These are phyloP conservation scores for Rhodomyrtus psidioides DNA, from an alignment of 441 rosid genomes.

Conservation along the genomic window DNA sequence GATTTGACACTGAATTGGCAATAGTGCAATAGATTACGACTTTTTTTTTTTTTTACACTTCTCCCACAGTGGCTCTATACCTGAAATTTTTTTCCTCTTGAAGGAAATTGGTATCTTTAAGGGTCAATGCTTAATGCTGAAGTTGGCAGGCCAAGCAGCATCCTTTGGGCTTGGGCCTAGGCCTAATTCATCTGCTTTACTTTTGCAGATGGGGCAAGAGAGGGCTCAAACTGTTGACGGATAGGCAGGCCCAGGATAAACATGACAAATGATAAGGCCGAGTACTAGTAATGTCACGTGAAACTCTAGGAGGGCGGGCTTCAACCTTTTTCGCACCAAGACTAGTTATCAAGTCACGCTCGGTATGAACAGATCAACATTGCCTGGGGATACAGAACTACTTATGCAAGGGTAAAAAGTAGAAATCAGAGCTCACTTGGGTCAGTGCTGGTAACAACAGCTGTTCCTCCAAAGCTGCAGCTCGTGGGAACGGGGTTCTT, in stretches of 20 bases:
- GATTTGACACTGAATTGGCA: too few species aligned
- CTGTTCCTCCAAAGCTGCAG: slow-evolving; percentile 86
- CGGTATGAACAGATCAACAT: not conserved
- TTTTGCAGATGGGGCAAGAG: not conserved
- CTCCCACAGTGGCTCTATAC: not conserved
- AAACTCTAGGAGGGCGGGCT: not conserved
- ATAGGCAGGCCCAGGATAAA: not conserved
- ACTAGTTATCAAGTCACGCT: not conserved
- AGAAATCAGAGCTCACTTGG: slow-evolving; percentile 53
- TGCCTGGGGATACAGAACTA: not conserved
- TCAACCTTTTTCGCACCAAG: not conserved
- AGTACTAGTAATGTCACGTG: not conserved
- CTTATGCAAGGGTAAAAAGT: not conserved
- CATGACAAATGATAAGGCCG: not conserved
- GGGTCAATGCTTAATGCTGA: not conserved
- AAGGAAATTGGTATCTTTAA: not conserved
- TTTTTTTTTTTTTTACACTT: too few species aligned
- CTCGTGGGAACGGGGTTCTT: slow-evolving; percentile 70
- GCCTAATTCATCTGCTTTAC: not conserved
- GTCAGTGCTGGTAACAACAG: slow-evolving; percentile 59
- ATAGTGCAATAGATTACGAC: too few species aligned
- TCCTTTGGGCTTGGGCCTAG: not conserved
- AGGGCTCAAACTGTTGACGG: not conserved
- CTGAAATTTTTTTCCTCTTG: not conserved
- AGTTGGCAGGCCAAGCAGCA: not conserved